Conservation (phyloP, 176 grass and related monocot genomes). For the Typha latifolia region DNA sequence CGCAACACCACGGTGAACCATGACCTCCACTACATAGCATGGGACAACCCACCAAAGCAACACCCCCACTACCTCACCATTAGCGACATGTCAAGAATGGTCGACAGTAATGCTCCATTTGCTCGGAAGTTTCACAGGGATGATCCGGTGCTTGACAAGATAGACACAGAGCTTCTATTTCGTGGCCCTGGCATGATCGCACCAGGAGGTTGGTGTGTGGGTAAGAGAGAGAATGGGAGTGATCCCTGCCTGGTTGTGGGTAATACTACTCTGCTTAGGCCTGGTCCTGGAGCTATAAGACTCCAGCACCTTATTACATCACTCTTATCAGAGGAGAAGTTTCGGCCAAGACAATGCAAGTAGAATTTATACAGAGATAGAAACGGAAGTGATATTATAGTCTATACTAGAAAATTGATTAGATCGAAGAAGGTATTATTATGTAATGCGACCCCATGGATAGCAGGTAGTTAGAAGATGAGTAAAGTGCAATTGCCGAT, state of each 20-base stretch:
- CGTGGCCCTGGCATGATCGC: slow-evolving; percentile 23
- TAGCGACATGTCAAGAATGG: slow-evolving; percentile 44
- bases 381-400: too few relatives aligned
- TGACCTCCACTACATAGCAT: slow-evolving; percentile 82
- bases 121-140: slow-evolving; percentile 59
- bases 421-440: too few relatives aligned
- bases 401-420: too few relatives aligned
- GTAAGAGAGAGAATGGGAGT: slow-evolving; percentile 29
- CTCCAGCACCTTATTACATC: slow-evolving; percentile 43
- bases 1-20: slow-evolving; percentile 70
- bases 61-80: slow-evolving; percentile 58
- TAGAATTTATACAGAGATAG: slow-evolving; percentile 12
- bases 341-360: slow-evolving; percentile 52
- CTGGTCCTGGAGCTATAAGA: slow-evolving; percentile 38
- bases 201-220: slow-evolving; percentile 59
- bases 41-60: slow-evolving; percentile 88
- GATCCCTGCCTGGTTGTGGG: slow-evolving; percentile 41
- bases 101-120: slow-evolving; percentile 62
- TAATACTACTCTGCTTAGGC: slow-evolving; percentile 20
- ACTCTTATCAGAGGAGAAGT: slow-evolving; percentile 57
- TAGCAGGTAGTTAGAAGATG: too few relatives aligned
- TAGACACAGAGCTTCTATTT: slow-evolving; percentile 49
- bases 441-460: too few relatives aligned
- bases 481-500: too few relatives aligned
- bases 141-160: slow-evolving; percentile 47